phyloP scores from a whole-genome alignment of 2,329 filamentous ascomycete genomes.

The Nannizzia gypsea region DNA sequence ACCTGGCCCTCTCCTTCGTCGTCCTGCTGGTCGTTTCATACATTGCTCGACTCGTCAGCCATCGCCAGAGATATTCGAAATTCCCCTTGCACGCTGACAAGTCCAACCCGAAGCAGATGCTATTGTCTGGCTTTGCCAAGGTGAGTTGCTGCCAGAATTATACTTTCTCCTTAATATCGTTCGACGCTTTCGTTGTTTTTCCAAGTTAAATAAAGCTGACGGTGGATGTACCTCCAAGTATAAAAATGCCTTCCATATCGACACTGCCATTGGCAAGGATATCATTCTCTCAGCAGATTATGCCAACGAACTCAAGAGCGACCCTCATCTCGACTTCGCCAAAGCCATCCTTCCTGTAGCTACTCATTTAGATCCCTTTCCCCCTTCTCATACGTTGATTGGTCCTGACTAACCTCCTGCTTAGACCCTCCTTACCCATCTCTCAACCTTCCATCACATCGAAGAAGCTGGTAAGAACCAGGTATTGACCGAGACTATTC shows the following conservation, averaged over 20 bases:
- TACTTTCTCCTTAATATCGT: too few species aligned
- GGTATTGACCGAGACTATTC: slow-evolving; percentile 16
- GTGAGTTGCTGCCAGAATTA: neutral
- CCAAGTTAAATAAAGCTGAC: neutral
- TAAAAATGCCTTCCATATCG: slow-evolving; percentile 11
- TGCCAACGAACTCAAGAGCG: slow-evolving; percentile 18
- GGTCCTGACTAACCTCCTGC: neutral
- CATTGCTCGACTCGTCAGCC: neutral
- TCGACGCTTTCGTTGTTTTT: neutral
- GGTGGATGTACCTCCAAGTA: neutral
- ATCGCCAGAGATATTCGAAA: neutral
- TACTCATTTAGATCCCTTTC: too few species aligned
- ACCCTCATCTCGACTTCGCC: slow-evolving; percentile 15
- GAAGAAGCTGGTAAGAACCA: slow-evolving; percentile 9
- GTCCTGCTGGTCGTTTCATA: neutral
- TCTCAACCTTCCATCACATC: slow-evolving; percentile 9
- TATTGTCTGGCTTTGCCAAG: neutral
- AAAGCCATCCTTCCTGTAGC: neutral
- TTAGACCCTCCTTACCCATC: slow-evolving; percentile 11
- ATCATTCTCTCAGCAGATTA: slow-evolving; percentile 17
- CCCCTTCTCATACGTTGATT: neutral
- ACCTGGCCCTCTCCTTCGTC: neutral
- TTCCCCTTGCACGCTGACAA: neutral
- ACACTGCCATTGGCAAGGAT: slow-evolving; percentile 16
- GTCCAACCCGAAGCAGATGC: neutral